Conservation (phyloP, 331 rosid species). For the Spiraea crenata region DNA sequence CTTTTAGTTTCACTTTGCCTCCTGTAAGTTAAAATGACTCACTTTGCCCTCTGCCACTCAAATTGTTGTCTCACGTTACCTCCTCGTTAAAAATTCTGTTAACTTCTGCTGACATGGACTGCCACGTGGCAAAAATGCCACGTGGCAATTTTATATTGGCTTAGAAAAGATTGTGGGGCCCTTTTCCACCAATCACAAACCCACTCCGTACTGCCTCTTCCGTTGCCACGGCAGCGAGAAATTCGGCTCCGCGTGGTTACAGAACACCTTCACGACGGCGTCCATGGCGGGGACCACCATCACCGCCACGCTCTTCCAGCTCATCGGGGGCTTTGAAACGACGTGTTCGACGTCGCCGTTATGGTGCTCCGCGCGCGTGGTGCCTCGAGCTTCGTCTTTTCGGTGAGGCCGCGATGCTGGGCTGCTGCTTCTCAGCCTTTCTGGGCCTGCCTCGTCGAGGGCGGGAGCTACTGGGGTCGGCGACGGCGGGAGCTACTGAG, state of each 20-base stretch:
- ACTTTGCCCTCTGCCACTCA: no score
- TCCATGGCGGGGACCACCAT: conserved; percentile 74
- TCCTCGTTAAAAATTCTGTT: no score
- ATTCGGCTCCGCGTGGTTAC: conserved; percentile 78
- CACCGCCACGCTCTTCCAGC: conserved; percentile 42
- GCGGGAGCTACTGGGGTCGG: conserved; percentile 18
- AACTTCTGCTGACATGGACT: no score
- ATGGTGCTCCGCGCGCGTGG: conserved; percentile 31
- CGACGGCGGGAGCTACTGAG: no score
- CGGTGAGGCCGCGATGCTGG: conserved; percentile 21
- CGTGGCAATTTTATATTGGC: no score
- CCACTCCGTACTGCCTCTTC: conserved; percentile 80
- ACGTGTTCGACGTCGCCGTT: conserved; percentile 27
- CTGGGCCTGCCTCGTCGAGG: conserved; percentile 44
- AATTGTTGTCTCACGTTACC: no score
- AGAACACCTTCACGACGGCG: conserved; percentile 80
- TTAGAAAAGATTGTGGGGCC: no score
- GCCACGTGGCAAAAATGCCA: no score
- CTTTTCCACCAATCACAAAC: conserved; percentile 60
- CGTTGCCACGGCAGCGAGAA: conserved; percentile 85
- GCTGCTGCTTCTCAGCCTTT: conserved; percentile 27
- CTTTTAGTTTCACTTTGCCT: no score
- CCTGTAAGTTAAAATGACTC: no score
- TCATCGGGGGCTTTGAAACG: conserved; percentile 24
- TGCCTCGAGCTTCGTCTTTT: conserved; percentile 41